A percentile compares a stretch with the other conserved stretches of the same genome.
Conservation (phyloP, 768 basidiomycete species). For the Mycena vulgaris region DNA sequence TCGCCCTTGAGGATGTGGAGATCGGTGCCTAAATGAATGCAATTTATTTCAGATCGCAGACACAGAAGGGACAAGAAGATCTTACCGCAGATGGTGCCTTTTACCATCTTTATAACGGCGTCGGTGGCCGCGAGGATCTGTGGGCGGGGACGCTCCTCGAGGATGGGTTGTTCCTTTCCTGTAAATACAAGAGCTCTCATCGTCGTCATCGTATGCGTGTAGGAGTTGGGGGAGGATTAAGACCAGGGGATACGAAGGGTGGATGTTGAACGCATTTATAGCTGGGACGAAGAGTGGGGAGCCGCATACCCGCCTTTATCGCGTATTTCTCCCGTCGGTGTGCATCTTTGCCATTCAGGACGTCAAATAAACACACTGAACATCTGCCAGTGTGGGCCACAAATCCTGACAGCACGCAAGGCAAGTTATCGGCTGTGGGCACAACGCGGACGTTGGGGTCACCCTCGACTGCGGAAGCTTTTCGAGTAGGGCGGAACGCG, state of each 20-base stretch:
- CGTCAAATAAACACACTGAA: neutral
- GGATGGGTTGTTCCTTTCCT: conserved; percentile 13
- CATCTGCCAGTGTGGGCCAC: conserved; percentile 16
- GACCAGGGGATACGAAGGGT: neutral
- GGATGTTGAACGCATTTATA: conserved; percentile 5
- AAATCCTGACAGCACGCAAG: conserved; percentile 12
- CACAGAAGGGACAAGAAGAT: neutral
- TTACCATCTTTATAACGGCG: conserved; percentile 40
- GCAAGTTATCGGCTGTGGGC: conserved; percentile 8
- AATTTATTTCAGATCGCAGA: neutral
- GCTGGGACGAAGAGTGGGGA: neutral
- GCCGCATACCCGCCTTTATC: conserved; percentile 6
- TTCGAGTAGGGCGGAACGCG: neutral
- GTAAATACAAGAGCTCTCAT: conserved; percentile 37
- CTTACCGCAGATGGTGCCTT: conserved; percentile 42
- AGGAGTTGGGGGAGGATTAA: neutral
- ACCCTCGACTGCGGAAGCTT: neutral
- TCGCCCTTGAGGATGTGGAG: conserved; percentile 52
- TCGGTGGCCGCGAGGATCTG: conserved; percentile 38
- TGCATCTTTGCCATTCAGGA: neutral
- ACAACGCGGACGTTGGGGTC: neutral
- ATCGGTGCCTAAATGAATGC: conserved; percentile 50
- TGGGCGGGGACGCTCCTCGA: conserved; percentile 39
- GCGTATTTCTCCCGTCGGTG: conserved; percentile 7
- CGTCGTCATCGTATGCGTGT: conserved; percentile 17